Percentiles rank a stretch among this genome's conserved stretches.
phyloP scores from a whole-genome alignment of 2,329 filamentous ascomycete species.

The Penicillium polonicum region DNA sequence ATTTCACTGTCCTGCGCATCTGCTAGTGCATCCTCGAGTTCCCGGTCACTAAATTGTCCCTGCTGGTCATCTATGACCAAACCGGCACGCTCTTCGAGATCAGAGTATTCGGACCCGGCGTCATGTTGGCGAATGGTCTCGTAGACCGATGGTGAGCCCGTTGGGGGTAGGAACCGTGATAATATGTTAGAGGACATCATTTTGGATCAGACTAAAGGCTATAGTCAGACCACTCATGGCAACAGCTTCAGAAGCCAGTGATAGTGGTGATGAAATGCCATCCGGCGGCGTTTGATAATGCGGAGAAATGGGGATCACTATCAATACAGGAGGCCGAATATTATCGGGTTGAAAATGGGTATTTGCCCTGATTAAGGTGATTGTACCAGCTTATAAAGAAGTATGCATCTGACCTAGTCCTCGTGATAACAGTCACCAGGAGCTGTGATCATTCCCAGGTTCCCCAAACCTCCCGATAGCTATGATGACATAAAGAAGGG shows the following conservation, averaged over 20 bases:
- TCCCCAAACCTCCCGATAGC: not conserved
- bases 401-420: conserved; percentile 19
- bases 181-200: conserved; percentile 47
- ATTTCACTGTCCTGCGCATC: conserved; percentile 52
- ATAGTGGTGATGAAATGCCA: conserved; percentile 7
- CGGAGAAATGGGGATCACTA: conserved; percentile 9
- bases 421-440: conserved; percentile 10
- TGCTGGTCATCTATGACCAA: conserved; percentile 51
- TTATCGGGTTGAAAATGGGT: not conserved
- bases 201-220: conserved; percentile 18
- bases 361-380: not conserved
- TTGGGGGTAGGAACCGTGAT: conserved; percentile 49
- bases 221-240: conserved; percentile 16
- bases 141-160: conserved; percentile 50
- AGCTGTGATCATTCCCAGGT: conserved; percentile 6
- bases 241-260: conserved; percentile 9
- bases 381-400: not conserved
- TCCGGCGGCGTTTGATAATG: conserved; percentile 11
- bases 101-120: conserved; percentile 46
- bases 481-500: conserved; percentile 19
- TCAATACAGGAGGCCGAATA: not conserved
- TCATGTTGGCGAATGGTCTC: conserved; percentile 50
- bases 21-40: conserved; percentile 57
- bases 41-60: conserved; percentile 55
- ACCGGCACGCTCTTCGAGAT: conserved; percentile 47